A percentile compares a stretch with the other conserved stretches of the same genome.
Evolutionary conservation across 192 early-diverging fungal genomes (phyloP).

Genomic region (Backusella sp.): DNA sequence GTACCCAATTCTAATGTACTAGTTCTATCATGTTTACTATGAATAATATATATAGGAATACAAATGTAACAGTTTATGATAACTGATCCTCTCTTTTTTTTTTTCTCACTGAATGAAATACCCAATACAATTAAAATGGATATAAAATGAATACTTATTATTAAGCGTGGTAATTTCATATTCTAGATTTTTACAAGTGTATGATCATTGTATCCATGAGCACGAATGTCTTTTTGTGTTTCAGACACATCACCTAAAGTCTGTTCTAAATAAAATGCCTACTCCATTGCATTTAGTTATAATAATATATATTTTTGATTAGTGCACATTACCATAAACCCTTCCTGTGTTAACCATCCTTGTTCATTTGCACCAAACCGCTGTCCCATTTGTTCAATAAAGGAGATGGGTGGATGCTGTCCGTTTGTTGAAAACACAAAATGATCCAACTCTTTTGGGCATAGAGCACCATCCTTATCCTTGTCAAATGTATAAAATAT

Average conservation of each 20-base stretch:
- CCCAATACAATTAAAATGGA: not conserved
- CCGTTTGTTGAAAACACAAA: conserved; percentile 13
- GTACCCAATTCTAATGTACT: not conserved
- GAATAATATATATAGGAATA: not conserved
- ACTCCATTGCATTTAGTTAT: not conserved
- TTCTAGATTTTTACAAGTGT: conserved; percentile 1
- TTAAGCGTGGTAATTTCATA: not conserved
- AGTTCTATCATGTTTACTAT: not conserved
- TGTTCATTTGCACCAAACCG: conserved; percentile 8
- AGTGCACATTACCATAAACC: not conserved
- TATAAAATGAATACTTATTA: not conserved
- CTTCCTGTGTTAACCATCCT: conserved; percentile 1
- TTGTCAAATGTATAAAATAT: not conserved
- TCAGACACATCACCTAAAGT: not conserved
- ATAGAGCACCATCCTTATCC: not conserved
- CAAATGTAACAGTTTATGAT: not conserved
- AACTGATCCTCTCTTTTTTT: not conserved
- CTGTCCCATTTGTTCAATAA: conserved; percentile 12
- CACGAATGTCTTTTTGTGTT: conserved; percentile 8
- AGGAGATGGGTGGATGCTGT: not conserved
- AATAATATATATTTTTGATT: not conserved
- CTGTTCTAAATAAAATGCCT: conserved; percentile 12
- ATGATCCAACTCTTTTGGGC: conserved; percentile 2
- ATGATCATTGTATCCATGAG: conserved; percentile 1
- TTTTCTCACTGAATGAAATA: not conserved